Evolutionary conservation across 1,284 basidiomycete species (phyloP).

Genomic region (Puccinia coronata): DNA sequence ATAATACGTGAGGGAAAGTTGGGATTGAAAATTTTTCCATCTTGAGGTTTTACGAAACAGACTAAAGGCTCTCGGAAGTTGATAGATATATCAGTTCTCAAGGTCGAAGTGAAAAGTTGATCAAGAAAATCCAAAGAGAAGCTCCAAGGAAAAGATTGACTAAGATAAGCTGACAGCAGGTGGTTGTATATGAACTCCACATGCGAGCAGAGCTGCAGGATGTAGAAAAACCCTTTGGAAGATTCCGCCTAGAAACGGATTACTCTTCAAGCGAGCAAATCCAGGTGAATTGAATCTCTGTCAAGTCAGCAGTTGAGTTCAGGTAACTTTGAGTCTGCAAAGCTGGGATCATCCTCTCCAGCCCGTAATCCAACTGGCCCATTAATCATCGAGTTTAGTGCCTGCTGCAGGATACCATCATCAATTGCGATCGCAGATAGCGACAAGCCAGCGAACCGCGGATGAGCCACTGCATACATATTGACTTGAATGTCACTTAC

Average conservation of each 20-base stretch:
- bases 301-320: conserved; percentile 9
- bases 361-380: neutral
- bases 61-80: neutral
- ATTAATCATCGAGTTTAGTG: neutral
- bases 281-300: neutral
- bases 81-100: neutral
- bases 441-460: neutral
- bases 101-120: no score
- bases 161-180: neutral
- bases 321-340: no score
- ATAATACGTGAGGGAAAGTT: neutral
- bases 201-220: neutral
- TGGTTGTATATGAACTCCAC: neutral
- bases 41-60: neutral
- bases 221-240: neutral
- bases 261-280: neutral
- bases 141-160: neutral
- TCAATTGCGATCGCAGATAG: neutral
- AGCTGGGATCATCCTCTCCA: no score
- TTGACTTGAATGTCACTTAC: no score
- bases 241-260: conserved; percentile 16
- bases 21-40: conserved; percentile 8
- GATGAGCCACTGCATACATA: neutral
- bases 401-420: neutral
- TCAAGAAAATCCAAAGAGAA: no score